Evolutionary conservation across 2,329 filamentous ascomycete species (phyloP).

Genomic region (Exophiala oligosperma): DNA sequence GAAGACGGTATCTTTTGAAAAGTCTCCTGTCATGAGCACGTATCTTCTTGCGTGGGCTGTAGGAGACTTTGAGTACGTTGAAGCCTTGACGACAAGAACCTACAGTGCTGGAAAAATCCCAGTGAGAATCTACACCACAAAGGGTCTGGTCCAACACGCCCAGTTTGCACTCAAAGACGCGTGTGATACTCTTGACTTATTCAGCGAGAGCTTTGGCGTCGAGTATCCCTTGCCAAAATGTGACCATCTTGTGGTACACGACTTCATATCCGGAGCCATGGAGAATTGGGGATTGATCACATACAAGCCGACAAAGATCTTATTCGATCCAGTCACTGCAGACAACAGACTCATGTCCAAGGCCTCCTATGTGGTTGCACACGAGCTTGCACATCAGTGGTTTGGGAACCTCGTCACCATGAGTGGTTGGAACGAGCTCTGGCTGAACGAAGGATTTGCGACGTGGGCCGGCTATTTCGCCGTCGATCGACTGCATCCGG

Average conservation of each 20-base stretch:
- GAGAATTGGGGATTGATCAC: slow-evolving; percentile 97
- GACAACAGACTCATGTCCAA: slow-evolving; percentile 89
- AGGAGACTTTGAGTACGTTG: slow-evolving; percentile 95
- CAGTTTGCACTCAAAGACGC: slow-evolving; percentile 87
- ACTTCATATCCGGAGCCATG: slow-evolving; percentile 84
- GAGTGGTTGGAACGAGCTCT: slow-evolving; percentile 94
- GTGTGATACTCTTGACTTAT: slow-evolving; percentile 91
- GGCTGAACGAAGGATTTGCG: slow-evolving; percentile 94
- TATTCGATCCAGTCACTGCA: slow-evolving; percentile 92
- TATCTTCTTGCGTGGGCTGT: slow-evolving; percentile 77
- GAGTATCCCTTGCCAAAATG: slow-evolving; percentile 95
- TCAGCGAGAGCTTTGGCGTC: slow-evolving; percentile 88
- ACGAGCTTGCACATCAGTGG: slow-evolving; percentile 96
- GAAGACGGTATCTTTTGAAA: slow-evolving; percentile 72
- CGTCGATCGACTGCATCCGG: slow-evolving; percentile 86
- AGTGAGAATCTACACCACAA: slow-evolving; percentile 95
- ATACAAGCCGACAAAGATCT: slow-evolving; percentile 88
- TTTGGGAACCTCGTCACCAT: slow-evolving; percentile 90
- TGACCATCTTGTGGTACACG: slow-evolving; percentile 85
- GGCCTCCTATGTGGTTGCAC: slow-evolving; percentile 95
- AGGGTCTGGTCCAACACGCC: slow-evolving; percentile 89
- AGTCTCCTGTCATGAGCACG: slow-evolving; percentile 85
- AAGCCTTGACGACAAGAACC: slow-evolving; percentile 82
- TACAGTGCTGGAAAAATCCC: slow-evolving; percentile 91
- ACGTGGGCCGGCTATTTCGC: slow-evolving; percentile 98